Base-by-base conservation (phyloP, 73 alveolate genomes). In the Stentor roeselii region DNA sequence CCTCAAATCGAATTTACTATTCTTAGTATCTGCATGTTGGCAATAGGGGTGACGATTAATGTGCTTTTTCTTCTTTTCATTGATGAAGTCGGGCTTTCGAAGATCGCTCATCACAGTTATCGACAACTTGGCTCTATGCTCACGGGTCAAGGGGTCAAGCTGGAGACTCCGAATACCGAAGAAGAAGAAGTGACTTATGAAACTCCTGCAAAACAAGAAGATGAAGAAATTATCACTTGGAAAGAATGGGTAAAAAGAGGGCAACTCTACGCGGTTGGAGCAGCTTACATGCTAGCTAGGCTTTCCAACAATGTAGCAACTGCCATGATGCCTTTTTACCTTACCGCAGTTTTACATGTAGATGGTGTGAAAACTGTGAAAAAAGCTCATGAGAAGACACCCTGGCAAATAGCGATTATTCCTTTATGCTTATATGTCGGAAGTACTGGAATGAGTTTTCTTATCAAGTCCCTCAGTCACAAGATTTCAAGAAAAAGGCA, bases 241-340 rank as follows among this genome's bases (percentile, higher is more conserved):
- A 31, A 67, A 84, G 39, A 31, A 15, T 39, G 84, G 84, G 27
- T 39, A 34, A 84, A 76, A 84, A 32, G 37, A 27, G 76, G 75
- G 36, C 39, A 39, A 75, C 36, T 80, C 36, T 3, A 39, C 59
- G 42, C 1, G 2, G 60, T 76, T 39, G 67, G 85, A 76, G 2
- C 86, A 3, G 94, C 87, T 31, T 94, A 92, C 75, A 94, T 88
- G 95, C 37, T 90, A 4, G 93, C 89, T 1, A 91, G 98, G 59
- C 74, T 94, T n/a, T 92, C 94, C 2, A 88, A 93, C 30, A 94
- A 92, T 61, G 92, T 94, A 11, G 78, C 97, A 2, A 92, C 94
- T 90, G 89, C 95, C 1, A 87, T 92, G 92, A 82, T 91, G 60
- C 88, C 93, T 4, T 92, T 92, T 42, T 92, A 92, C 50, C 67